Evolutionary conservation across 2,329 filamentous ascomycete species (phyloP).

Genomic region (Thermomyces lanuginosus): DNA sequence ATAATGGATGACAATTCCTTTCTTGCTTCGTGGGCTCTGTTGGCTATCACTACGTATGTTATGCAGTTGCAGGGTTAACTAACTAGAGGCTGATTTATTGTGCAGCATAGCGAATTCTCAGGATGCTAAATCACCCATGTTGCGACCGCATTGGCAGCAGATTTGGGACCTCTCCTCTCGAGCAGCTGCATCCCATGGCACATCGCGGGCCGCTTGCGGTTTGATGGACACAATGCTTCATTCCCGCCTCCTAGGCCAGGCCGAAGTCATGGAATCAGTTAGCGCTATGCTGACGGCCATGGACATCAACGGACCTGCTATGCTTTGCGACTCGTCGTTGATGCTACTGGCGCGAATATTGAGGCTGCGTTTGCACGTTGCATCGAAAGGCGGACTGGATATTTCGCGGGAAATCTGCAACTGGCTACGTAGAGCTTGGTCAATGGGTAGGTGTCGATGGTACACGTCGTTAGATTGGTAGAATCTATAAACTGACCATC

Average conservation of each 20-base stretch:
- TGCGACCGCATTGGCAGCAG: constrained; percentile 47
- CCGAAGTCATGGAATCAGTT: constrained; percentile 50
- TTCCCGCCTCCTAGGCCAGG: constrained; percentile 48
- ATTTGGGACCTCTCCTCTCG: constrained; percentile 60
- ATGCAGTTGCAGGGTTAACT: neutral
- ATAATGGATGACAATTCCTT: constrained; percentile 53
- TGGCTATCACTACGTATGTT: constrained; percentile 61
- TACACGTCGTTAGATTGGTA: constrained; percentile 2
- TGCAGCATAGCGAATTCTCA: constrained; percentile 18
- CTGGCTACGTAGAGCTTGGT: constrained; percentile 75
- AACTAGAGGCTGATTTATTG: constrained; percentile 2
- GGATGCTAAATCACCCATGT: constrained; percentile 21
- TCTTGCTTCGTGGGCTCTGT: constrained; percentile 64
- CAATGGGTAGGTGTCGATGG: constrained; percentile 44
- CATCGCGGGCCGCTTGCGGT: constrained; percentile 62
- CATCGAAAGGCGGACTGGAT: constrained; percentile 50
- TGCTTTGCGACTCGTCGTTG: constrained; percentile 64
- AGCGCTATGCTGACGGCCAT: constrained; percentile 58
- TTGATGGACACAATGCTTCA: constrained; percentile 54
- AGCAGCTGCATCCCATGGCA: constrained; percentile 51
- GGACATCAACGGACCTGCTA: constrained; percentile 64
- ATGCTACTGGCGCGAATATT: constrained; percentile 55
- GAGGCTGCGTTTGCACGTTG: constrained; percentile 47
- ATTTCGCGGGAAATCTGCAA: constrained; percentile 56
- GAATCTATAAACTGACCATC: constrained; percentile 25